phyloP scores from a whole-genome alignment of 345 rosid species.

The Nephelium lappaceum region DNA sequence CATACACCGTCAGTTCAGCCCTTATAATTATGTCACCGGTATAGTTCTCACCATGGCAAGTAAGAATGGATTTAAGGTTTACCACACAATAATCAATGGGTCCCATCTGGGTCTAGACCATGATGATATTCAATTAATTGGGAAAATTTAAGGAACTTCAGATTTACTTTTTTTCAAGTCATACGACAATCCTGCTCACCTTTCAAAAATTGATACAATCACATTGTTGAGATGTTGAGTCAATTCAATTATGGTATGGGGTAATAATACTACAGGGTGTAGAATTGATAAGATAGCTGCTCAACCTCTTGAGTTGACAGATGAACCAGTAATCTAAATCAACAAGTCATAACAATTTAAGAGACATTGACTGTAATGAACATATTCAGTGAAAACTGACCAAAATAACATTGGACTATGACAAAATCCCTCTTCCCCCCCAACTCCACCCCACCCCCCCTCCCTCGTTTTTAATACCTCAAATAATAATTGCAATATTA shows the following conservation, averaged over 20 bases:
- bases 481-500: background rate
- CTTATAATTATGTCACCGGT: background rate
- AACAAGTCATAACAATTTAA: background rate
- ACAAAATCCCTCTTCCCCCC: too few relatives aligned
- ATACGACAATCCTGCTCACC: slow-evolving; percentile 18
- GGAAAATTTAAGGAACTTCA: slow-evolving; percentile 1
- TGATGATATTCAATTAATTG: background rate
- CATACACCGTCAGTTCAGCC: background rate
- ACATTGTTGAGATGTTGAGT: slow-evolving; percentile 20
- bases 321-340: slow-evolving; percentile 24
- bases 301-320: slow-evolving; percentile 18
- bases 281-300: slow-evolving; percentile 31
- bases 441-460: too few relatives aligned
- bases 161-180: background rate
- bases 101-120: background rate
- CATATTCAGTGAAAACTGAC: background rate
- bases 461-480: background rate
- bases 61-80: background rate
- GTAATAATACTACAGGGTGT: slow-evolving; percentile 19
- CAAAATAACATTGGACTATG: background rate
- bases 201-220: slow-evolving; percentile 15
- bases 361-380: background rate
- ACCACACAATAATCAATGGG: background rate
- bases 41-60: background rate
- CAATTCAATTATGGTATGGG: slow-evolving; percentile 28